A percentile compares a stretch with the other conserved stretches of the same genome.
These are phyloP conservation scores for Artemisia tridentata DNA, from an alignment of 129 eudicot genomes.

Conservation along the genomic window DNA sequence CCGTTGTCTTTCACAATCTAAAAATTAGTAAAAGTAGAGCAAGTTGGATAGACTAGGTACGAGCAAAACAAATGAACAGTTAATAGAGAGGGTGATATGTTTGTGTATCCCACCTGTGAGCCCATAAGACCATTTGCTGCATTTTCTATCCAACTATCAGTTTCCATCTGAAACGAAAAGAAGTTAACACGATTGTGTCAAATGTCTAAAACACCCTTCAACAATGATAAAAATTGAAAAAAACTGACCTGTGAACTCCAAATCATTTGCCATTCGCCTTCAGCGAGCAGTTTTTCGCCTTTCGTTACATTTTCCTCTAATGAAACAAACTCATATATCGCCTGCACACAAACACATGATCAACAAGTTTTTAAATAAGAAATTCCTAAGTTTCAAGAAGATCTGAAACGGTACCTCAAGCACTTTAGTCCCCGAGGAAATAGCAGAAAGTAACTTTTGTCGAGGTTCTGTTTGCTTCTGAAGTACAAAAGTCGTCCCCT, in stretches of 20 bases:
- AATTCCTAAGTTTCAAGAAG: constrained; percentile 14
- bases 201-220: not conserved
- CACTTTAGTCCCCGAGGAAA: constrained; percentile 52
- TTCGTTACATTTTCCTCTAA: constrained; percentile 36
- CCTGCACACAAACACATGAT: constrained; percentile 42
- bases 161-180: constrained; percentile 63
- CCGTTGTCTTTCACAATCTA: constrained; percentile 80
- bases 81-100: not conserved
- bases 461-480: constrained; percentile 85
- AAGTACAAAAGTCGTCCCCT: constrained; percentile 99
- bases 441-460: constrained; percentile 67
- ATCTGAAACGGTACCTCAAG: constrained; percentile 22
- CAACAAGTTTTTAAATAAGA: not conserved
- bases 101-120: constrained; percentile 50
- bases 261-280: constrained; percentile 95
- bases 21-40: constrained; percentile 4
- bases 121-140: constrained; percentile 99
- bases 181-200: not conserved
- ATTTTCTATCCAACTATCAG: constrained; percentile 97
- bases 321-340: constrained; percentile 63
- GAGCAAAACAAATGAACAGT: not conserved
- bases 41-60: not conserved
- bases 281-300: constrained; percentile 57
- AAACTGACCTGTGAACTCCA: constrained; percentile 90
- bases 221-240: not conserved